Evolutionary conservation across 2,329 filamentous ascomycete genomes (phyloP).

Genomic region (Cladophialophora exuberans): DNA sequence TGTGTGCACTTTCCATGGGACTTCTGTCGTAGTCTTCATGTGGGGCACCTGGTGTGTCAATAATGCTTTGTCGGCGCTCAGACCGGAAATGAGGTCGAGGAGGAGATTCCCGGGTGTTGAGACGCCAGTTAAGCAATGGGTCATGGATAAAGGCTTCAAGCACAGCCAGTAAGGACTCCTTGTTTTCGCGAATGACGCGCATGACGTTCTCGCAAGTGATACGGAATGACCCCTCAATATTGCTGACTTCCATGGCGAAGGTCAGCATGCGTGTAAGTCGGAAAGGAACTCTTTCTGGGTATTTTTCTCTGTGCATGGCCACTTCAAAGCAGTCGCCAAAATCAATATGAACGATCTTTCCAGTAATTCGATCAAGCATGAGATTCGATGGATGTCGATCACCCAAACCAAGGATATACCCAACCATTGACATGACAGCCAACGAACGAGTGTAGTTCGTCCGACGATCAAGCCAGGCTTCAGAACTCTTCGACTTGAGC

Average conservation of each 20-base stretch:
- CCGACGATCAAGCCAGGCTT: slow-evolving; percentile 94
- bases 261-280: slow-evolving; percentile 97
- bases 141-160: slow-evolving; percentile 99
- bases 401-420: slow-evolving; percentile 94
- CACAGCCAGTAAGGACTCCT: slow-evolving; percentile 97
- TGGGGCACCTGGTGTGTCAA: slow-evolving; percentile 44
- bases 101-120: slow-evolving; percentile 67
- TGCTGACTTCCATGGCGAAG: slow-evolving; percentile 99
- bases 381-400: slow-evolving; percentile 97
- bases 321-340: slow-evolving; percentile 99
- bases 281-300: slow-evolving; percentile 96
- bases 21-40: slow-evolving; percentile 33
- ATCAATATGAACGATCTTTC: slow-evolving; percentile 98
- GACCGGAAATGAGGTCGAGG: slow-evolving; percentile 62
- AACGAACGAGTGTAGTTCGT: slow-evolving; percentile 99
- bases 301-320: slow-evolving; percentile 99
- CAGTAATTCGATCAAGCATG: slow-evolving; percentile 93
- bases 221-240: slow-evolving; percentile 97
- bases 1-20: slow-evolving; percentile 39
- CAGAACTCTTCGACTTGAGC: slow-evolving; percentile 98
- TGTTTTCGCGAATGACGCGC: slow-evolving; percentile 93
- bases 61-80: slow-evolving; percentile 63
- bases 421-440: slow-evolving; percentile 99
- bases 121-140: slow-evolving; percentile 95
- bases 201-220: slow-evolving; percentile 99